These are phyloP conservation scores for Pythium sp. DNA, from an alignment of 352 stramenopile genomes.

Conservation along the genomic window DNA sequence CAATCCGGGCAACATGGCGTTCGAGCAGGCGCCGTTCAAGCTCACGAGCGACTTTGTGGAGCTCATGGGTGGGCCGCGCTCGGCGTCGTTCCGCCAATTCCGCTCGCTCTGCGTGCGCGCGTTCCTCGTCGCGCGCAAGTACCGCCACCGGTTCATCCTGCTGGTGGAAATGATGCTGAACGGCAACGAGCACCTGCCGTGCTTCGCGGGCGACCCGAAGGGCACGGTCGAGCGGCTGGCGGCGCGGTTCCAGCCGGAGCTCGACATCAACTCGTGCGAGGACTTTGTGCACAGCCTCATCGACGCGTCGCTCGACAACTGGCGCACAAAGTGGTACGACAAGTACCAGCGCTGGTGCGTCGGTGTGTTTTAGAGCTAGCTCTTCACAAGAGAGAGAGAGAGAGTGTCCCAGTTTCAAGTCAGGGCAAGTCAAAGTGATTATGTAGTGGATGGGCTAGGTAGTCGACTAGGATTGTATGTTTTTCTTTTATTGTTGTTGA, in stretches of 20 bases:
- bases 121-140: constrained; percentile 94
- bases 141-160: constrained; percentile 94
- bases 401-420: background rate
- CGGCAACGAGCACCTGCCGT: constrained; percentile 96
- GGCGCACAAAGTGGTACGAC: constrained; percentile 96
- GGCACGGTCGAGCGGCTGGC: constrained; percentile 88
- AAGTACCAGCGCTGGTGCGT: constrained; percentile 93
- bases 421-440: background rate
- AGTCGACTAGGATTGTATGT: background rate
- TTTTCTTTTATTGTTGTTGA: background rate
- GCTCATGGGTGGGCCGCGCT: constrained; percentile 93
- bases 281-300: constrained; percentile 96
- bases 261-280: constrained; percentile 92
- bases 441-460: background rate
- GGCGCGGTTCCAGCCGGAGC: constrained; percentile 91
- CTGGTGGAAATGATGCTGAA: constrained; percentile 97
- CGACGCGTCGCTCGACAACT: constrained; percentile 95
- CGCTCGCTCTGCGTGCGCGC: constrained; percentile 93
- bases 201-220: constrained; percentile 92
- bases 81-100: constrained; percentile 92
- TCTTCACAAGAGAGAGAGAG: background rate
- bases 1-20: constrained; percentile 91
- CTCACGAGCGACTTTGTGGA: constrained; percentile 96
- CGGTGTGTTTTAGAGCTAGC: constrained; percentile 69
- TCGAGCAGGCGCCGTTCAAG: constrained; percentile 97